Evolutionary conservation across 495 filamentous ascomycete genomes (phyloP).

Genomic region (Podospora tetraspora): DNA sequence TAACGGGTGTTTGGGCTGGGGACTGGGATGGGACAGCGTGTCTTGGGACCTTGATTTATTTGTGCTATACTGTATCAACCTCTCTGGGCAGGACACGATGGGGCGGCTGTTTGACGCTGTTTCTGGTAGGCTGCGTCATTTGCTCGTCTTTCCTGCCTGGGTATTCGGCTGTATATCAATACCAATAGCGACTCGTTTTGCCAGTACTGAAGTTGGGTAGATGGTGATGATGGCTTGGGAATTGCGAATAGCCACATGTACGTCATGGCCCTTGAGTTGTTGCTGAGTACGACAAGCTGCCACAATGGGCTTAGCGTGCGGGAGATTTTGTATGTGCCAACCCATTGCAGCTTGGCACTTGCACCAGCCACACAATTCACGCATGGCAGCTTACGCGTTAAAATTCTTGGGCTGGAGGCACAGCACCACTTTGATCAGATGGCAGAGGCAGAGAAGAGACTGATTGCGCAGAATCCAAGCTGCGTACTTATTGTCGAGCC

Average conservation of each 20-base stretch:
- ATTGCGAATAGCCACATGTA: slow-evolving; percentile 6
- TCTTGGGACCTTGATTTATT: neutral
- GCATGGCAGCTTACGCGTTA: slow-evolving; percentile 7
- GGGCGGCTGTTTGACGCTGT: neutral
- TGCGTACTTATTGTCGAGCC: no score
- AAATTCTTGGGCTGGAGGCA: neutral
- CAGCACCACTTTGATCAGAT: neutral
- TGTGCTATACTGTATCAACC: neutral
- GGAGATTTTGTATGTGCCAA: neutral
- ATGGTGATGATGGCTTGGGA: no score
- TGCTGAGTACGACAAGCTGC: slow-evolving; percentile 6
- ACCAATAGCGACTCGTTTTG: neutral
- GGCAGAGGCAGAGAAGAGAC: neutral
- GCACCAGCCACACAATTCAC: neutral
- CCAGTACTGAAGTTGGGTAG: neutral
- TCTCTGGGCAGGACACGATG: neutral
- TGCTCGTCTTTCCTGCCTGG: neutral
- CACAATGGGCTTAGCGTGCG: slow-evolving; percentile 11
- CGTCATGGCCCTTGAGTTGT: slow-evolving; percentile 1
- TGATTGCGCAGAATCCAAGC: neutral
- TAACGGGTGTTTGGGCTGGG: neutral
- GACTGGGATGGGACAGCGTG: neutral
- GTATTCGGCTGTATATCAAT: neutral
- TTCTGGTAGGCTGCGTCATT: neutral
- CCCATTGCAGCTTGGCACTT: neutral